Evolutionary conservation across 495 filamentous ascomycete species (phyloP), one percentile per base, ranked within the genome.

Genomic region (Podospora pseudoanserina): DNA sequence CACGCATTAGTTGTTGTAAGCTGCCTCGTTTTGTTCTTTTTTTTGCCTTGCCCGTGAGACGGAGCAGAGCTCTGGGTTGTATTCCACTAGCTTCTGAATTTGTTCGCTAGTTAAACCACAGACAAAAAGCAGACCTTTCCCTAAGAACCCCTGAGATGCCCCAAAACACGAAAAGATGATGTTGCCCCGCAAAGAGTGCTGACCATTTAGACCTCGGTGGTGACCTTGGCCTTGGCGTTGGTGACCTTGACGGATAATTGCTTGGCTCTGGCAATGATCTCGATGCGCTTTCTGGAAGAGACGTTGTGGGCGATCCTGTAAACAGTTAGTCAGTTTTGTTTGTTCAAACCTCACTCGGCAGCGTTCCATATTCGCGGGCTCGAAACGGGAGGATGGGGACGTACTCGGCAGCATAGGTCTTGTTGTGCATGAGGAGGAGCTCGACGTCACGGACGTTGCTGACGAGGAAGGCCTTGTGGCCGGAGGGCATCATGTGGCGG

Each of bases 381-480:
- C n/a, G 55, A 4, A 23, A 54, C 39, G 20, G 34, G 28, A 11
- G 23, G 55, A 58, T 18, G 19, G 54, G 9, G 20, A 87, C 93
- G 76, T 91, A 98, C 95, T 98, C 96, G 78, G 95, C 95, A 80
- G 95, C 95, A 84, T 89, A 97, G 80, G 92, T 97, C 80, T 90
- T 90, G 90, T 98, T 98, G 90, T 99, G 96, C 95, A 99, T 99
- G 69, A 99, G 88, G 74, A 99, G 91, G 70, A 99, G 90, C 84
- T 98, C 94, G 78, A 99, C 90, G 77, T 98, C 96, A 78, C 88
- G 84, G 82, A 89, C 79, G 88, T 97, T 98, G 87, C 92, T 90
- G 84, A 99, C 95, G 79, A 98, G 89, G 89, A 99, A 99, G 68
- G 95, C 93, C 88, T 98, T 98, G 89, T 97, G 95, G 84, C 95